These are phyloP conservation scores for Penicillium brevicompactum DNA, from an alignment of 2,329 filamentous ascomycete genomes.

Conservation along the genomic window DNA sequence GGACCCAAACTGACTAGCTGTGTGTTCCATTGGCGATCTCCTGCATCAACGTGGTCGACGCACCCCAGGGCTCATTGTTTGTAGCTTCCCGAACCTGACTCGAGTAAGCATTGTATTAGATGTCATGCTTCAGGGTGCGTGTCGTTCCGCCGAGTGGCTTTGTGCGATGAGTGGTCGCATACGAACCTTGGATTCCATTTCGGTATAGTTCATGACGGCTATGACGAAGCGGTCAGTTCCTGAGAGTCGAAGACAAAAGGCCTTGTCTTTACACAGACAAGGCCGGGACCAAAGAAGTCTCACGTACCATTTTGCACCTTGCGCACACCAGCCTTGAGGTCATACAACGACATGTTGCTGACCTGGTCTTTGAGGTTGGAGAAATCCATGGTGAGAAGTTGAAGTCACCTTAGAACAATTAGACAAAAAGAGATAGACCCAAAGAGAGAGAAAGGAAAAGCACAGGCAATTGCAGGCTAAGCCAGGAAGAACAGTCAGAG, in stretches of 20 bases:
- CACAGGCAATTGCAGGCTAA: constrained; percentile 13
- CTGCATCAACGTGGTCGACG: constrained; percentile 83
- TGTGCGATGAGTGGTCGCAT: constrained; percentile 15
- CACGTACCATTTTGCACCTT: constrained; percentile 92
- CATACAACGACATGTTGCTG: constrained; percentile 89
- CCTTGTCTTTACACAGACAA: neutral
- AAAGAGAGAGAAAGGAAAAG: neutral
- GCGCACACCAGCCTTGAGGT: constrained; percentile 89
- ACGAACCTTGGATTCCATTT: constrained; percentile 74
- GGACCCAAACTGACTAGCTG: constrained; percentile 74
- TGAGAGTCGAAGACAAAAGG: constrained; percentile 6
- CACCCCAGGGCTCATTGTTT: constrained; percentile 98
- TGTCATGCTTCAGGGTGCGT: neutral
- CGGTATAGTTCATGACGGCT: constrained; percentile 98
- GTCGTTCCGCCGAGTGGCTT: neutral
- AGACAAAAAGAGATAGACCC: neutral
- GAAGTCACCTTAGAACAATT: constrained; percentile 9
- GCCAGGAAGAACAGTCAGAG: constrained; percentile 14
- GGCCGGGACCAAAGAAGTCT: neutral
- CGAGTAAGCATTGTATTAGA: constrained; percentile 21
- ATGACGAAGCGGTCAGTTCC: constrained; percentile 24
- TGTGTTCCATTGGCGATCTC: constrained; percentile 95
- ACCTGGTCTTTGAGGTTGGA: constrained; percentile 83
- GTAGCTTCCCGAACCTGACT: constrained; percentile 89
- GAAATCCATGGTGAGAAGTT: constrained; percentile 70